Evolutionary conservation across 257 asterid species (phyloP), one percentile per base, ranked within the genome.

Genomic region (Handroanthus guayacan): DNA sequence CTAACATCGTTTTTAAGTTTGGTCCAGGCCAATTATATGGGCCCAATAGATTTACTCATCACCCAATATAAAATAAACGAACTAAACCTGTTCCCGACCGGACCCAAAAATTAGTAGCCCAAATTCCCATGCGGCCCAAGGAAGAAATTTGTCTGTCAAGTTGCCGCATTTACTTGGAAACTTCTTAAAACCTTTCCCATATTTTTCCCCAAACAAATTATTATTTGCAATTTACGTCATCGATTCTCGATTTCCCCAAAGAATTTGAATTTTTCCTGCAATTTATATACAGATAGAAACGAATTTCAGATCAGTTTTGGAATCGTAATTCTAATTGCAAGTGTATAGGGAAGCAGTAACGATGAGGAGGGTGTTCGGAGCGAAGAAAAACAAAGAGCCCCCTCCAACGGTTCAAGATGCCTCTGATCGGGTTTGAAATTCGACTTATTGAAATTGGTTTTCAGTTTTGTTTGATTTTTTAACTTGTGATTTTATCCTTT

Each of bases 311-410:
- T 44, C 80, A 37, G 6, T 56, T 79, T 75, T 41, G 64, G 71
- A 74, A 39, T 78, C 81, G 72, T 76, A 61, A 77, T 65, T 81
- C 57, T n/a, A 54, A 16, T 47, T 67, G 64, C 61, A 56, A 50
- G 16, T 17, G 34, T 38, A 41, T 47, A 17, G 51, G 5, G 57
- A 41, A 9, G 38, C 71, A 67, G 68, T 57, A 20, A 69, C 50
- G 64, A 94, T 94, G 99, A 91, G 81, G 94, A 91, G 99, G 87
- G 97, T 92, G 20, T 94, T 94, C 72, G 99, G 99, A 18, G 89
- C 68, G 56, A 94, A 92, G 91, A 94, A 92, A 81, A 90, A 94
- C 37, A 94, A 89, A 76, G 96, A 92, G 58, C 98, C 99, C n/a
- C 97, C 97, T 63, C 94, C 95, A 0, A 89, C 99, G 76, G 81